Base-by-base conservation (phyloP, 129 eudicot species). In the Flaveria linearis region DNA sequence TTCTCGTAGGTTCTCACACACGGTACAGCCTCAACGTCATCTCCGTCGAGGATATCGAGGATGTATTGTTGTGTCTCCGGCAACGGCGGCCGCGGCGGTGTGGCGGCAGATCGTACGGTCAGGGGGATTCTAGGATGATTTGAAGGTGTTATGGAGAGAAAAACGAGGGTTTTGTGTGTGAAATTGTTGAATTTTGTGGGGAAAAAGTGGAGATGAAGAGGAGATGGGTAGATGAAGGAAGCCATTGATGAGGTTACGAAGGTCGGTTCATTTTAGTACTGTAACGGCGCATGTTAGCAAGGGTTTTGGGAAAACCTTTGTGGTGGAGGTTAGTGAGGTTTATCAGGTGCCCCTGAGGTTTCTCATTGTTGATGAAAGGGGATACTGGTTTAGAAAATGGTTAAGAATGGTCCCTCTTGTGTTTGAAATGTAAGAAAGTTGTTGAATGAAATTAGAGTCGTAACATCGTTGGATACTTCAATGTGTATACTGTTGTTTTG, bases 1-100 rank as follows among this genome's bases (percentile, higher is more conserved):
- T 89, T 91, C 86, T 94, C 99, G 78, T 85, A 94, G 0, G 90
- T 82, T 85, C 99, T 82, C 56, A 94, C 88, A 16, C 80, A 85
- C 1, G 97, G 97, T 2, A 87, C 73, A 4, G 81, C 39, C 36
- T 70, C 68, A 25, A 49, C 77, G 9, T 82, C 89, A 14, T 47
- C 74, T 9, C 84, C 87, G 47, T 81, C 89, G 18, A 86, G 74
- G 15, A 89, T 80, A 14, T 88, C 83, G 26, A 90, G 88, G 33
- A 93, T 69, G 82, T 85, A 80, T 70, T 76, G 80, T 72, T 87
- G 86, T 28, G 87, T 76, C 20, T 71, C 83, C 66, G 86, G 82
- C 53, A 80, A 45, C 47, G 87, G 75, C 61, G 82, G 84, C 66
- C 61, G 83, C 68, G 74, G 75, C 17, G 79, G 88, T 6, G 52